Percentiles rank a stretch among this genome's conserved stretches.
Evolutionary conservation across 2,329 filamentous ascomycete species (phyloP).

Genomic region (Diaporthe eres): DNA sequence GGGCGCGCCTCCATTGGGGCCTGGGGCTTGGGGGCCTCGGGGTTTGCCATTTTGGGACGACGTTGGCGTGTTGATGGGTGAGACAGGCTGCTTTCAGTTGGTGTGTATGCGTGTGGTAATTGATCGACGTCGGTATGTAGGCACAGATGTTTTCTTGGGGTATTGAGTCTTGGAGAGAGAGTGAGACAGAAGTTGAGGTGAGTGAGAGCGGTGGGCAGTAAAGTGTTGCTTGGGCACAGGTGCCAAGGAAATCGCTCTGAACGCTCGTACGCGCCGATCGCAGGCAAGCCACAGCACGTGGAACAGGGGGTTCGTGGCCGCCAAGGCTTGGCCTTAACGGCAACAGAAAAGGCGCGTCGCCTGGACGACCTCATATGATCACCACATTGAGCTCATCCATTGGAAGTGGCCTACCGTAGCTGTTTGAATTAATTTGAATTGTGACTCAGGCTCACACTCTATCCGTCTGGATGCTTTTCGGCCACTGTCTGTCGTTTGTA

Average conservation of each 20-base stretch:
- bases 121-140: slow-evolving; percentile 4
- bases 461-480: not conserved
- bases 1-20: slow-evolving; percentile 14
- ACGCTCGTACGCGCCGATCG: slow-evolving; percentile 5
- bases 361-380: not conserved
- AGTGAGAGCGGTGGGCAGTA: slow-evolving; percentile 4
- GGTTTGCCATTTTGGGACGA: slow-evolving; percentile 13
- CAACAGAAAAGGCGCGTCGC: not conserved
- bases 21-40: slow-evolving; percentile 16
- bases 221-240: not conserved
- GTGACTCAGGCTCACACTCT: not conserved
- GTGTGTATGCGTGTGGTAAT: not conserved
- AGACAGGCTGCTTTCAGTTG: not conserved
- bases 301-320: not conserved
- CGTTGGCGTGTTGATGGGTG: not conserved
- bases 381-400: not conserved
- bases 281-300: slow-evolving; percentile 8
- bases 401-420: no score
- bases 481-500: not conserved
- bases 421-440: not conserved
- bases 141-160: slow-evolving; percentile 6
- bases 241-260: not conserved
- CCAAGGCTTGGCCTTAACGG: slow-evolving; percentile 13
- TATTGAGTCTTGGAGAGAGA: not conserved
- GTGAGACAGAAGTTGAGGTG: not conserved